These are phyloP conservation scores for Myriosclerotinia duriaeana DNA, from an alignment of 2,329 filamentous ascomycete genomes.

Conservation along the genomic window DNA sequence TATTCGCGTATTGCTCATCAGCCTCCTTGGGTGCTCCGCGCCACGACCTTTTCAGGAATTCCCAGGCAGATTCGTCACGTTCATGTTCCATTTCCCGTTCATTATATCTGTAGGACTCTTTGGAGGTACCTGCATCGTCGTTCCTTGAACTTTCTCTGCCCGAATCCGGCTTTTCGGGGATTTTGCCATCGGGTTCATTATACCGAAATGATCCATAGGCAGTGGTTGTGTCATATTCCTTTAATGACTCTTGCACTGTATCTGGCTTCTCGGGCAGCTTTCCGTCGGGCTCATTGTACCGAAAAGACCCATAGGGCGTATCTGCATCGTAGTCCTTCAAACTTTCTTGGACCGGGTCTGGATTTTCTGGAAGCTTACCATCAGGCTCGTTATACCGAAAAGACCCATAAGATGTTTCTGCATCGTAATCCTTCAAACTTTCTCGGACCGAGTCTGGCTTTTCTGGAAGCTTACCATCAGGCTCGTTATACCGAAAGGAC, in stretches of 20 bases:
- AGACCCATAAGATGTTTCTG: conserved; percentile 32
- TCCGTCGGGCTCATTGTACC: conserved; percentile 34
- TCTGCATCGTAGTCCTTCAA: not conserved
- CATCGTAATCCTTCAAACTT: conserved; percentile 44
- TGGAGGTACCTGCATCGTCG: no score
- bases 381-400: conserved; percentile 35
- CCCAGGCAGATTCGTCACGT: no score
- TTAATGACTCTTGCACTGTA: conserved; percentile 41
- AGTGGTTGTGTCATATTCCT: conserved; percentile 23
- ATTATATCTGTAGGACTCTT: no score
- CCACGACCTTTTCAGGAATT: no score
- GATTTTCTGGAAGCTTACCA: conserved; percentile 31
- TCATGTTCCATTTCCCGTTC: no score
- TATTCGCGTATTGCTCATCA: conserved; percentile 9
- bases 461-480: conserved; percentile 40
- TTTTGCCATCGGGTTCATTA: no score
- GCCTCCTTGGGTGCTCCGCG: no score
- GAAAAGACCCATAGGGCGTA: conserved; percentile 35
- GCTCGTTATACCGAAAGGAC: conserved; percentile 39
- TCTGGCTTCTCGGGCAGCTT: conserved; percentile 32
- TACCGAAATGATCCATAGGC: no score
- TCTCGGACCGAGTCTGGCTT: conserved; percentile 39
- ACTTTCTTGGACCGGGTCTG: conserved; percentile 32
- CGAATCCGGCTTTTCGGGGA: no score
- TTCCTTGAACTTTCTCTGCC: no score